Conservation (phyloP, 352 stramenopile species). For the Phytophthora pluvialis region DNA sequence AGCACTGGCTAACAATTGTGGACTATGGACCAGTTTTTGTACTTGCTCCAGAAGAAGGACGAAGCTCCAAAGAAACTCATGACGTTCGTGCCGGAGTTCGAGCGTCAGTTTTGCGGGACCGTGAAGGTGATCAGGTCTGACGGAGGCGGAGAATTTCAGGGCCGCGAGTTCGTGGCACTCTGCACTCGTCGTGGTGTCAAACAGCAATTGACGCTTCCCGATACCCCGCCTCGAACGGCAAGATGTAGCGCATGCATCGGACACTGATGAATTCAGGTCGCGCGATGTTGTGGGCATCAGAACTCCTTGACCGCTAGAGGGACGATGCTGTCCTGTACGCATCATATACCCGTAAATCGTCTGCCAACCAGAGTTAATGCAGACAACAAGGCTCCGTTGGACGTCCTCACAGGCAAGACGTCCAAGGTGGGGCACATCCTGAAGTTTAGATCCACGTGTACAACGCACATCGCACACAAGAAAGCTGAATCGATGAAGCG, state of each 20-base stretch:
- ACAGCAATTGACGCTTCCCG: background rate
- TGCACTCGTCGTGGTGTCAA: background rate
- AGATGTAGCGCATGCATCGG: background rate
- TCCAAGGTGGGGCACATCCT: conserved; percentile 1
- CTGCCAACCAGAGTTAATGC: background rate
- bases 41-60: conserved; percentile 8
- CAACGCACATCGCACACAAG: background rate
- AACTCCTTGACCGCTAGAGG: background rate
- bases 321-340: background rate
- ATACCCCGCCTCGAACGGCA: conserved; percentile 3
- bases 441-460: background rate
- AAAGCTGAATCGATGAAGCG: background rate
- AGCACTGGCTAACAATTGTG: too few relatives aligned
- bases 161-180: background rate
- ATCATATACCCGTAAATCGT: conserved; percentile 4
- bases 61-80: conserved; percentile 1
- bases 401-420: background rate
- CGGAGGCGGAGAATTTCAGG: too few relatives aligned
- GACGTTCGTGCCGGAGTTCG: background rate
- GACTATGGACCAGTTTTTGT: conserved; percentile 19
- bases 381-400: background rate
- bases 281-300: background rate
- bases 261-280: conserved; percentile 1
- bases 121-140: too few relatives aligned
- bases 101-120: conserved; percentile 1